A percentile compares a stretch with the other conserved stretches of the same genome.
Conservation (phyloP, 805 yeast genomes). For the Alloascoidea africana region DNA sequence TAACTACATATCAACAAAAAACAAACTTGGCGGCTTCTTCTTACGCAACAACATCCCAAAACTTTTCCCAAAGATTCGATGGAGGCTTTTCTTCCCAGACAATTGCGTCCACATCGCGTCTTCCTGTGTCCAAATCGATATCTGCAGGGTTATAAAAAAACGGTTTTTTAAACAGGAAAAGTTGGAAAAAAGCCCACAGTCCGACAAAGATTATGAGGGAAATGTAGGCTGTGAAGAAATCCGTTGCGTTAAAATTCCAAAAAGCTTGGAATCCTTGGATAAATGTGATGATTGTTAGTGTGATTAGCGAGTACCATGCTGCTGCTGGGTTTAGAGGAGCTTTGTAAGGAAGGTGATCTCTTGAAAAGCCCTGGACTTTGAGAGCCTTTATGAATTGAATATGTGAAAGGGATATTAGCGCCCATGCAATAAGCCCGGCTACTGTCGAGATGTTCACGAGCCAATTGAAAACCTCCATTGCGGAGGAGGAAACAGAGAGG, state of each 20-base stretch:
- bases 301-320: constrained; percentile 41
- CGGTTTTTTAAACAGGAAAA: too few species aligned
- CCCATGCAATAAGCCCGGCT: constrained; percentile 49
- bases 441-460: constrained; percentile 62
- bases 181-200: constrained; percentile 35
- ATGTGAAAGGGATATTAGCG: constrained; percentile 1
- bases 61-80: constrained; percentile 35
- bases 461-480: constrained; percentile 53
- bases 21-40: too few species aligned
- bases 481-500: constrained; percentile 36
- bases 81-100: constrained; percentile 45
- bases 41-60: constrained; percentile 27
- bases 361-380: constrained; percentile 38
- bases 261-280: constrained; percentile 56
- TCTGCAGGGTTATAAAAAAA: too few species aligned
- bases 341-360: constrained; percentile 55
- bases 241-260: constrained; percentile 30
- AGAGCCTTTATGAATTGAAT: constrained; percentile 34
- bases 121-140: constrained; percentile 55
- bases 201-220: constrained; percentile 45
- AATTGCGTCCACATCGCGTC: constrained; percentile 43
- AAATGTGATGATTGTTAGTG: constrained; percentile 36
- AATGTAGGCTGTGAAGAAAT: constrained; percentile 54
- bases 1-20: too few species aligned
- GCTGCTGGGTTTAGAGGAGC: constrained; percentile 46